These are phyloP conservation scores for Alternaria arbusti DNA, from an alignment of 2,329 filamentous ascomycete species.

Conservation along the genomic window DNA sequence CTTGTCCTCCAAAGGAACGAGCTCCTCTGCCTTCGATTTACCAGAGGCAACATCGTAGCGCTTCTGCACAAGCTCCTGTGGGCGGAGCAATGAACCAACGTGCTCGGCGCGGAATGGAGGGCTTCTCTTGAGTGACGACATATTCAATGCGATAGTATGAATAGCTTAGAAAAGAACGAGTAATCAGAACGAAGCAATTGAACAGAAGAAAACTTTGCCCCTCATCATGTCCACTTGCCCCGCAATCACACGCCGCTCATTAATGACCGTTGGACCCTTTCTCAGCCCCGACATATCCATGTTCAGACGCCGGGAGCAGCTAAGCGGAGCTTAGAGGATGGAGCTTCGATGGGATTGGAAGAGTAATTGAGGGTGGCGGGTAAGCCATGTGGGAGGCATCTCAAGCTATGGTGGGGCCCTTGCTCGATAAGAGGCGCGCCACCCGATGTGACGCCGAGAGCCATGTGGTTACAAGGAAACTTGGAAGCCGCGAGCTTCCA, in stretches of 20 bases:
- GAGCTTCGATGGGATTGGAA: slow-evolving; percentile 27
- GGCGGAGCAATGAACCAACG: slow-evolving; percentile 73
- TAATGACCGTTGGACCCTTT: slow-evolving; percentile 16
- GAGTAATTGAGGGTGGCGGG: slow-evolving; percentile 11
- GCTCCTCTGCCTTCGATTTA: slow-evolving; percentile 54
- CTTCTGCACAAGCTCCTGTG: slow-evolving; percentile 65
- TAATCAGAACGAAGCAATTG: slow-evolving; percentile 5
- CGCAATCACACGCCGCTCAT: slow-evolving; percentile 26
- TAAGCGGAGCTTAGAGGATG: slow-evolving; percentile 7
- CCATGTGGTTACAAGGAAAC: background rate
- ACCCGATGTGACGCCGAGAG: background rate
- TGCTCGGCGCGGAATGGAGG: slow-evolving; percentile 76
- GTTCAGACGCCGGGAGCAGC: slow-evolving; percentile 11
- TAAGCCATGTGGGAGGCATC: slow-evolving; percentile 28
- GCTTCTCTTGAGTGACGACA: slow-evolving; percentile 42
- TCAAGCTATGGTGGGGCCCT: slow-evolving; percentile 34
- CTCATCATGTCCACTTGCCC: slow-evolving; percentile 30
- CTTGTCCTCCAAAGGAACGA: slow-evolving; percentile 68
- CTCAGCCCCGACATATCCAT: slow-evolving; percentile 14
- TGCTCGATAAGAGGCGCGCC: slow-evolving; percentile 10
- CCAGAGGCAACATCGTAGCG: slow-evolving; percentile 60
- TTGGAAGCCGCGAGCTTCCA: background rate
- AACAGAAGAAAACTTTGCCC: slow-evolving; percentile 20
- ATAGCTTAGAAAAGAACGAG: slow-evolving; percentile 5
- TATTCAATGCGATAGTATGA: slow-evolving; percentile 37